Base-by-base conservation (phyloP, 2,329 filamentous ascomycete genomes). In the Hypoxylon sp. region DNA sequence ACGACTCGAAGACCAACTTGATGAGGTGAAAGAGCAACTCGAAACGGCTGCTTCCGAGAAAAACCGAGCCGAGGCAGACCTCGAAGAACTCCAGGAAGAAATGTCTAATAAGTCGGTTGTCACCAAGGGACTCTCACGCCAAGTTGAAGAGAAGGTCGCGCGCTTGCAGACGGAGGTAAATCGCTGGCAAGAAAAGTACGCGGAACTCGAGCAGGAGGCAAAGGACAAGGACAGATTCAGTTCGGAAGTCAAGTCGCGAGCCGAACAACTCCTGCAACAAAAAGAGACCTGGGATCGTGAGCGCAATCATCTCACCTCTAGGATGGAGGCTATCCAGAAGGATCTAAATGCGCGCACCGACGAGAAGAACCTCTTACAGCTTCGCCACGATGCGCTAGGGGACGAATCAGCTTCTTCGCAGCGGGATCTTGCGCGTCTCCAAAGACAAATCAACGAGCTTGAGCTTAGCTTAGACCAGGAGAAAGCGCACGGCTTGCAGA, bases 91-190 rank as follows among this genome's bases (percentile, higher is more conserved):
- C 20, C 88, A 90, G 60, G 88, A 91, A 50, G 90, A 92, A 67
- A 85, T 92, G 82, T 83, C 88, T 18, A 88, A 93, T 74, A 92
- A 92, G 67, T 93, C 90, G 0, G 82, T 92, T 31, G 85, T 86
- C 49, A 90, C 88, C 10, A 92, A 90, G 70, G 89, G 88, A 2
- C 79, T 91, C 7, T 90, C 86, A 48, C 84, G 89, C 26, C 89
- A 93, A 73, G 81, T 91, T 15, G 89, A 93, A 67, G 88, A 91
- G 64, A 91, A 87, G 72, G 77, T 86, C 7, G 76, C 79, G 48
- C 85, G 85, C 26, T 76, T 93, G 8, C 88, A 92, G 65, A 78
- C 83, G 41, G 88, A 92, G 55, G 75, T 91, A 4, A 83, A 85
- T 54, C 76, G 76, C 58, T 76, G 80, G 15, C 76, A 79, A 17